Evolutionary conservation across 805 yeast species (phyloP).

Genomic region (Cyberlindnera euphorbiiphila): DNA sequence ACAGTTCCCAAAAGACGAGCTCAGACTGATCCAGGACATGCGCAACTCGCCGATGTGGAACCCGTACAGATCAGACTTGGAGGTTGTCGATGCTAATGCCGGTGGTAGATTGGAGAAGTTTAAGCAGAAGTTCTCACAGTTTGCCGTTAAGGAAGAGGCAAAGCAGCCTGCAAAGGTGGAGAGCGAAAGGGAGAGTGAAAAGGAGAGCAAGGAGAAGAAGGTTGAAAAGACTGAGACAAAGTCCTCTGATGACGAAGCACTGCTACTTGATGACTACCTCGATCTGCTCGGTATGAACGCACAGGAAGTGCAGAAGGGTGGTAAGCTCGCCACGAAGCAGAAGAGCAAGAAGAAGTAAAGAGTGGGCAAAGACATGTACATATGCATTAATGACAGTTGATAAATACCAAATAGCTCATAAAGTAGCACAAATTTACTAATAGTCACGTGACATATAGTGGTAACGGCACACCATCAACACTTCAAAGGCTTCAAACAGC

Average conservation of each 20-base stretch:
- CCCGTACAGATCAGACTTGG: conserved; percentile 74
- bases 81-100: conserved; percentile 73
- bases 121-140: conserved; percentile 60
- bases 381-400: background rate
- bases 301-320: conserved; percentile 53
- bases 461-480: too few species aligned
- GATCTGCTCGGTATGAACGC: conserved; percentile 58
- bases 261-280: conserved; percentile 45
- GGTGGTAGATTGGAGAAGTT: conserved; percentile 77
- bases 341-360: conserved; percentile 37
- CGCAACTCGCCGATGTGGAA: conserved; percentile 88
- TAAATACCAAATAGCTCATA: too few species aligned
- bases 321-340: conserved; percentile 46
- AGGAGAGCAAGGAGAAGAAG: conserved; percentile 10
- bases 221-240: conserved; percentile 5
- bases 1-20: conserved; percentile 83
- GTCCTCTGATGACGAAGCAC: conserved; percentile 15
- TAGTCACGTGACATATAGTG: too few species aligned
- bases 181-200: conserved; percentile 5
- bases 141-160: conserved; percentile 36
- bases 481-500: too few species aligned
- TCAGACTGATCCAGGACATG: conserved; percentile 83
- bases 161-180: conserved; percentile 18
- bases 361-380: background rate
- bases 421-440: too few species aligned